phyloP scores from a whole-genome alignment of 345 rosid species.

The Eucalyptus virginea region DNA sequence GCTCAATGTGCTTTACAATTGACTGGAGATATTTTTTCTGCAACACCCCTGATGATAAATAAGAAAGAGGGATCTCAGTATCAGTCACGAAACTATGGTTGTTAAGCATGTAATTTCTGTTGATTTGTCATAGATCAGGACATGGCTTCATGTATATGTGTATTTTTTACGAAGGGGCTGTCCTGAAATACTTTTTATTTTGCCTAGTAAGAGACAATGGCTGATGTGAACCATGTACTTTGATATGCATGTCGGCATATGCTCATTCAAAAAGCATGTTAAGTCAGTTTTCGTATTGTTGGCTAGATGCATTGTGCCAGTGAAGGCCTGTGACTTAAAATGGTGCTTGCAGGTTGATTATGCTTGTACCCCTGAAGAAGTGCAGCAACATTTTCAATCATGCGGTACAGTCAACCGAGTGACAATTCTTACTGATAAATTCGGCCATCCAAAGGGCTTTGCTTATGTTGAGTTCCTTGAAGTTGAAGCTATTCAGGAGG shows the following conservation, averaged over 20 bases:
- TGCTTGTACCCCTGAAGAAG: constrained; percentile 97
- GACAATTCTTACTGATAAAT: constrained; percentile 88
- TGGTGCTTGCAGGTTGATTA: constrained; percentile 59
- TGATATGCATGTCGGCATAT: not conserved
- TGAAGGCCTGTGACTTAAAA: not conserved
- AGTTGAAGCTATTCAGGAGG: constrained; percentile 79
- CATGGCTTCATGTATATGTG: not conserved
- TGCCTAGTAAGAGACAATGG: not conserved
- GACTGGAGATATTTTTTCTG: not conserved
- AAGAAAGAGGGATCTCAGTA: not conserved
- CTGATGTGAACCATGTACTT: not conserved
- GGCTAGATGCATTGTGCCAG: not conserved
- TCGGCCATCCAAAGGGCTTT: constrained; percentile 94
- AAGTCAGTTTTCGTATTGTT: not conserved
- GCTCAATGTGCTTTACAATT: not conserved
- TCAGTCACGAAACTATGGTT: not conserved
- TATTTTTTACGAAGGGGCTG: not conserved
- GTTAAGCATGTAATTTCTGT: not conserved
- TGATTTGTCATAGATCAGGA: not conserved
- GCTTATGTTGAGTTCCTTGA: constrained; percentile 94
- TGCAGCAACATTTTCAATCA: constrained; percentile 93
- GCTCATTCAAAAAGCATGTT: not conserved
- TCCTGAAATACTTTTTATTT: not conserved
- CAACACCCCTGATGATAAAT: not conserved
- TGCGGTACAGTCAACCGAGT: constrained; percentile 96